Evolutionary conservation across 1,139 yeast species (phyloP).

Genomic region (Candida smagusa): DNA sequence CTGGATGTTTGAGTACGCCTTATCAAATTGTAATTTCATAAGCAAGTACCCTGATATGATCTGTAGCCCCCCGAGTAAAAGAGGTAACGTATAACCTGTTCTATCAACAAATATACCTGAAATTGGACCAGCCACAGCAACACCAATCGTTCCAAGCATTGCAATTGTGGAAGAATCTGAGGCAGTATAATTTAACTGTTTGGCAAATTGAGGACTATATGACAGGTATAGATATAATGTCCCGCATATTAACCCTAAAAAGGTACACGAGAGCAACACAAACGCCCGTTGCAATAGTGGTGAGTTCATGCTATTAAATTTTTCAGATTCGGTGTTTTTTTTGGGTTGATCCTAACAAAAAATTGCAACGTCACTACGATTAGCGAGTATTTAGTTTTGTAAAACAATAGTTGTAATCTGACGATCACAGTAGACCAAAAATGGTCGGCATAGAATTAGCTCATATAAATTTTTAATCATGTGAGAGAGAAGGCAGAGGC

Average conservation of each 20-base stretch:
- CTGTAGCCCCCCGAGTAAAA: constrained; percentile 41
- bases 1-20: constrained; percentile 23
- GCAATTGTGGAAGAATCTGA: constrained; percentile 57
- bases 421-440: background rate
- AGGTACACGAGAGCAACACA: constrained; percentile 44
- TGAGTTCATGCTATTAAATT: constrained; percentile 13
- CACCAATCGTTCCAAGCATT: constrained; percentile 57
- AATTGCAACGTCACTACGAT: too few species aligned
- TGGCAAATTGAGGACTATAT: constrained; percentile 63
- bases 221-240: constrained; percentile 60
- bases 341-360: too few species aligned
- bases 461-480: background rate
- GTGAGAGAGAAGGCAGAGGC: too few species aligned
- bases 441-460: background rate
- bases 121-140: constrained; percentile 53
- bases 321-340: background rate
- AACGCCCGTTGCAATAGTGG: constrained; percentile 31
- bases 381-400: too few species aligned
- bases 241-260: constrained; percentile 56
- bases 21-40: constrained; percentile 44
- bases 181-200: constrained; percentile 47
- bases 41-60: constrained; percentile 46
- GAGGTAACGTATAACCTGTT: constrained; percentile 45
- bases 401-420: too few species aligned
- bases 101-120: constrained; percentile 61